Conservation (phyloP, 2,329 filamentous ascomycete species). For the Bipolaris cookei region DNA sequence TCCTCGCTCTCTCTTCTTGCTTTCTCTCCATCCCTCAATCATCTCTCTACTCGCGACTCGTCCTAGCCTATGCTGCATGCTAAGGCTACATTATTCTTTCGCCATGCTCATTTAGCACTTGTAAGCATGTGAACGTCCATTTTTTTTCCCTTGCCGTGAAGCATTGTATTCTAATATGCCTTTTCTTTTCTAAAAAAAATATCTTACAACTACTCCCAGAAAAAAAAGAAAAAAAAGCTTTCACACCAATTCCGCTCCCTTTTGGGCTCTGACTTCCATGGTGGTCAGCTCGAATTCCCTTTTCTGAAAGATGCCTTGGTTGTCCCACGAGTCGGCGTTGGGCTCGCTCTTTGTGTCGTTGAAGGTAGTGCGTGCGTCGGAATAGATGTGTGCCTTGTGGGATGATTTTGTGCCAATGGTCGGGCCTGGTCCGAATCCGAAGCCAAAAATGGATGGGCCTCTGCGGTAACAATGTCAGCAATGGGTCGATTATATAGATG, state of each 20-base stretch:
- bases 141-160: conserved; percentile 5
- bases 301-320: conserved; percentile 35
- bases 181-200: not conserved
- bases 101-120: not conserved
- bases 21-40: not conserved
- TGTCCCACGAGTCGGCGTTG: conserved; percentile 30
- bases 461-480: not conserved
- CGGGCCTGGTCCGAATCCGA: conserved; percentile 15
- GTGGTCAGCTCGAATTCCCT: conserved; percentile 34
- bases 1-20: not conserved
- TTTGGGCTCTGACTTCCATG: conserved; percentile 21
- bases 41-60: not conserved
- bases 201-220: not conserved
- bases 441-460: conserved; percentile 11
- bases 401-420: conserved; percentile 16
- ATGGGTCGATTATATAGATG: not conserved
- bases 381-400: conserved; percentile 33
- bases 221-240: no score
- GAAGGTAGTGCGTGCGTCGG: conserved; percentile 24
- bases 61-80: not conserved
- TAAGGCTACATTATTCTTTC: not conserved
- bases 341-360: conserved; percentile 23
- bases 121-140: not conserved
- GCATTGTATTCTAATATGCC: conserved; percentile 6
- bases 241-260: conserved; percentile 10